phyloP scores from a whole-genome alignment of 1,284 basidiomycete genomes.

The Irpex sp. region DNA sequence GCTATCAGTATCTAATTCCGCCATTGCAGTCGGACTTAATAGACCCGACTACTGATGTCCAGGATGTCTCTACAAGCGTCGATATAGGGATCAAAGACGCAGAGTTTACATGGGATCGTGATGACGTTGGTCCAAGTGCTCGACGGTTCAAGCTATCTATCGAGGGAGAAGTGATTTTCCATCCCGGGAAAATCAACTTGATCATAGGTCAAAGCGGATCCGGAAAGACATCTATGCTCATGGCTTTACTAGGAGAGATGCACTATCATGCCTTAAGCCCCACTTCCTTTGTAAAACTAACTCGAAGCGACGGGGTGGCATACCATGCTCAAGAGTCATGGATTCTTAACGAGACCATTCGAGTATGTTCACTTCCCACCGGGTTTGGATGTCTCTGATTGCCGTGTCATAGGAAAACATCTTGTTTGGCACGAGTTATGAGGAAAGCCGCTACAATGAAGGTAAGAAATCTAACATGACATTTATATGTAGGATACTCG shows the following conservation, averaged over 20 bases:
- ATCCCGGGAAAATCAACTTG: slow-evolving; percentile 53
- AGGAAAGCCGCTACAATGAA: slow-evolving; percentile 42
- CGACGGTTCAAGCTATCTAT: slow-evolving; percentile 33
- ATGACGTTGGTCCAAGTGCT: too few relatives aligned
- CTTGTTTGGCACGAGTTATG: slow-evolving; percentile 39
- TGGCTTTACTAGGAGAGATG: too few relatives aligned
- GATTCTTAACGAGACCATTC: slow-evolving; percentile 53
- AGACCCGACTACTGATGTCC: neutral
- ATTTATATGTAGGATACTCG: slow-evolving; percentile 1
- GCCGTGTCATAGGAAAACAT: slow-evolving; percentile 36
- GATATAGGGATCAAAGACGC: neutral
- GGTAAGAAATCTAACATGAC: slow-evolving; percentile 21
- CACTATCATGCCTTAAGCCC: slow-evolving; percentile 33
- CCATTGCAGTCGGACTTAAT: neutral
- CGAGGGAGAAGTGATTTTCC: slow-evolving; percentile 50
- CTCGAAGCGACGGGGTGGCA: slow-evolving; percentile 58
- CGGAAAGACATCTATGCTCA: too few relatives aligned
- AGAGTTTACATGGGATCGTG: neutral
- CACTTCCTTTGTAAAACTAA: slow-evolving; percentile 60
- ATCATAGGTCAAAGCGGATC: slow-evolving; percentile 52
- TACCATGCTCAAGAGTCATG: slow-evolving; percentile 77
- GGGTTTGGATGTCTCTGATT: neutral
- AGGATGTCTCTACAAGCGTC: neutral
- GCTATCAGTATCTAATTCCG: neutral
- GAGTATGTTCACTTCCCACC: neutral